These are phyloP conservation scores for Parachaetomium inaequale DNA, from an alignment of 495 filamentous ascomycete species.

Conservation along the genomic window DNA sequence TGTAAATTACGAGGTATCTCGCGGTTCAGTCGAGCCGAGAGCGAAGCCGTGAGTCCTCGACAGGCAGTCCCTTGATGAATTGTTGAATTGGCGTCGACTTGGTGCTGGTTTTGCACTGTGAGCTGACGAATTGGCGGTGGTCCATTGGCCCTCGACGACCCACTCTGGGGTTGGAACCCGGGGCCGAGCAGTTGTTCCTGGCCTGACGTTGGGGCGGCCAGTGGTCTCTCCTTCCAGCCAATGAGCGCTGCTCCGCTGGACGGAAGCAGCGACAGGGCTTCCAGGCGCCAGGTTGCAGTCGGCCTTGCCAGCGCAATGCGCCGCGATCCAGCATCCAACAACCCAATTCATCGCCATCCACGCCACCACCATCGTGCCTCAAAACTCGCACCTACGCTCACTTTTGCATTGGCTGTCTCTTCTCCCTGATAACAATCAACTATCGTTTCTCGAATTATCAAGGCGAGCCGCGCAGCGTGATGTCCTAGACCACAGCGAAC, in stretches of 20 bases:
- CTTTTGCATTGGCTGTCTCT: not conserved
- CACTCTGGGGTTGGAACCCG: slow-evolving; percentile 13
- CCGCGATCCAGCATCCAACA: not conserved
- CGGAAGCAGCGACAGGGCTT: not conserved
- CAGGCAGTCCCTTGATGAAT: not conserved
- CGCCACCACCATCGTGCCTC: not conserved
- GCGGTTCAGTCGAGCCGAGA: not conserved
- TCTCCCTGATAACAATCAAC: not conserved
- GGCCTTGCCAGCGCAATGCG: not conserved
- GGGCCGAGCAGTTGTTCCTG: not conserved
- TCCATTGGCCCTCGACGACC: slow-evolving; percentile 2
- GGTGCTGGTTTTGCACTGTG: slow-evolving; percentile 5
- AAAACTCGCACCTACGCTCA: not conserved
- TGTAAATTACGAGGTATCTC: not conserved
- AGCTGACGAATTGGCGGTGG: slow-evolving; percentile 11
- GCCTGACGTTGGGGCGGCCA: not conserved
- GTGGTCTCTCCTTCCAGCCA: not conserved
- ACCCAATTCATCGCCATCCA: not conserved
- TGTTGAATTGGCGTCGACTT: slow-evolving; percentile 1
- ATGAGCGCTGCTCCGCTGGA: not conserved
- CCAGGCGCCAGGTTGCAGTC: not conserved
- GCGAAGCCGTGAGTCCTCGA: not conserved
- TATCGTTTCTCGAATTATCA: not conserved
- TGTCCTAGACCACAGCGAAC: slow-evolving; percentile 16
- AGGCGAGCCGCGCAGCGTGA: slow-evolving; percentile 3